A percentile compares a stretch with the other conserved stretches of the same genome.
These are phyloP conservation scores for Artemisia argyi DNA, from an alignment of 129 eudicot species.

Conservation along the genomic window DNA sequence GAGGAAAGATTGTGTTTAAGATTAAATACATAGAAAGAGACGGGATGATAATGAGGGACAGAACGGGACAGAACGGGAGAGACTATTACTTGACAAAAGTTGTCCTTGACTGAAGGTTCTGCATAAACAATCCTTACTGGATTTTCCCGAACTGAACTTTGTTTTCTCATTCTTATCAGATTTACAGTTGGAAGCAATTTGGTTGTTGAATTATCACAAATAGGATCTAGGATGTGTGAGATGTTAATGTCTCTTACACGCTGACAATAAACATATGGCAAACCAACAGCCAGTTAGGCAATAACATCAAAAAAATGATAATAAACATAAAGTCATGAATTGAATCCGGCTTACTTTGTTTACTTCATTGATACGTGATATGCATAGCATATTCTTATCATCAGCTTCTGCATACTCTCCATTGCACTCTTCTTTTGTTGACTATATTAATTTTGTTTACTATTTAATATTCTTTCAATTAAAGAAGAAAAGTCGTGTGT, in stretches of 20 bases:
- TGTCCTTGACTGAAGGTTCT: background rate
- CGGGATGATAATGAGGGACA: background rate
- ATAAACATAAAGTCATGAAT: background rate
- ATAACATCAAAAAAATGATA: too few relatives aligned
- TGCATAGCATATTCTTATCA: slow-evolving; percentile 16
- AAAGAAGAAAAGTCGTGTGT: too few relatives aligned
- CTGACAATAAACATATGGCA: background rate
- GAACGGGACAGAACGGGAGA: background rate
- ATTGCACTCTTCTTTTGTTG: slow-evolving; percentile 21
- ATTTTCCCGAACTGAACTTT: background rate
- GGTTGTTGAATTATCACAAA: slow-evolving; percentile 1
- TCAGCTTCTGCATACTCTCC: slow-evolving; percentile 30
- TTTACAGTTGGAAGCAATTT: background rate
- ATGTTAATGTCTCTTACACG: slow-evolving; percentile 11
- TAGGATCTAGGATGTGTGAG: slow-evolving; percentile 29
- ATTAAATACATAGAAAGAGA: too few relatives aligned
- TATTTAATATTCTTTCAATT: too few relatives aligned
- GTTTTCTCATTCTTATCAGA: background rate
- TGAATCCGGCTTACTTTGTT: slow-evolving; percentile 19
- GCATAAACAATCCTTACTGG: background rate
- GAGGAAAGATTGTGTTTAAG: background rate
- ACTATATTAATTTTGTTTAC: slow-evolving; percentile 9
- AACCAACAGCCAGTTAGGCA: background rate
- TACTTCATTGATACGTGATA: slow-evolving; percentile 13
- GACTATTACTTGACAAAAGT: slow-evolving; percentile 14